Base-by-base conservation (phyloP, 2,329 filamentous ascomycete species). In the Piedraia hortae region DNA sequence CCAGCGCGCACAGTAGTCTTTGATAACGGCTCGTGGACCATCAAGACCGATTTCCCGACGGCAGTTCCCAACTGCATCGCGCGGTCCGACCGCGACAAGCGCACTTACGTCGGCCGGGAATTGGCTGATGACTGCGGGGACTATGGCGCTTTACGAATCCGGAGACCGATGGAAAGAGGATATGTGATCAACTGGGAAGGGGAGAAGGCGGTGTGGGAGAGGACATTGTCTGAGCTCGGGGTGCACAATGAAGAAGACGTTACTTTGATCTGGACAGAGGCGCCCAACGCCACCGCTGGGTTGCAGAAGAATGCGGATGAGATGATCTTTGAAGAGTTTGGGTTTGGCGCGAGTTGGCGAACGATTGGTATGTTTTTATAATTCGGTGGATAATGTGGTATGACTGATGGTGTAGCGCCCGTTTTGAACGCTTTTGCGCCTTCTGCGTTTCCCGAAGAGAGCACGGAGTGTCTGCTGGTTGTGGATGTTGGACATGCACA, bases 141-240 rank as follows among this genome's bases (percentile, higher is more conserved):
- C 39, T 90, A 77, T 50, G 77, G 78, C 31, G 82, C 91, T 43
- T 63, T 88, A 10, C 59, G 63, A 5, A 90, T 91, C 37, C 62
- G 82, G 1, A 57, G 82, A 0, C 85, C 85, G 0, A 73, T 93
- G 1, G 85, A 97, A 45, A 88, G 80, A 45, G 85, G 85, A 5
- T 93, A 74, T 39, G 56, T 93, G 21, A 80, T 93, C 28, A 91
- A 82, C 40, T 97, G 85, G 85, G 85, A 97, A 45, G 69, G 72
- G 1, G 64, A 97, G 50, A 82, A 75, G 46, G 80, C 85, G 38
- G 75, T 97, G 22, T 97, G 85, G 85, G 78, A 91, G 37, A 64
- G 69, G 34, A 68, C 80, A 28, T 12, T 22, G 13, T 13, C 11
- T 20, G 19, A 12, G 5, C 12, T 7, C 4, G 24, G 32, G 6